Evolutionary conservation across 2,329 filamentous ascomycete species (phyloP), one percentile per base, ranked within the genome.

Genomic region (Colletotrichum tamarilloi): DNA sequence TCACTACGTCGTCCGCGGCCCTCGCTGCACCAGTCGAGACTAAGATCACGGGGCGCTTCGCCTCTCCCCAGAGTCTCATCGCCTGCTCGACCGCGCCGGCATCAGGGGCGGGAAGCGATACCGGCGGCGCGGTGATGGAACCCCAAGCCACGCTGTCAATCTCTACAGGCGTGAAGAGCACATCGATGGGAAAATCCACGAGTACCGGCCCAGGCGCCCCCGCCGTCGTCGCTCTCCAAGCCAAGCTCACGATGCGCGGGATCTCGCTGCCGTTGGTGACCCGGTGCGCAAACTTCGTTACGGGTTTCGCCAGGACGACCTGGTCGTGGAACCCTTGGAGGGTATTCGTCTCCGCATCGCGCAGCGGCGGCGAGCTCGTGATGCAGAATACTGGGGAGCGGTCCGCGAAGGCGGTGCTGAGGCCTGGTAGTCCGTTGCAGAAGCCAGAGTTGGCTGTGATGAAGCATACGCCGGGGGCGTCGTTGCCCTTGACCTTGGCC

Each of bases 301-400:
- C 67, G 6, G 67, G 52, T 22, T 58, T 64, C n/a, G 67, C 52
- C 9, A 69, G 60, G 16, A 64, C 62, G 49, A 69, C 67, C 35
- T 65, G 67, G 22, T 69, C 67, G 28, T 65, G 67, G 28, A 69
- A 69, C 9, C 67, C 67, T 8, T 69, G 67, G n/a, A 69, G 67
- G 4, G 67, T 30, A 19, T 69, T 69, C 49, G 67, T 69, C 7
- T 69, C 52, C 5, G 53, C 67, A 16, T 69, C 67, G 19, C 67
- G 59, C 35, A 64, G 35, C 26, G 67, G 67, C 28, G 49, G 52
- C 24, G 67, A 69, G 60, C 67, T 69, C 16, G 67, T 69, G 22
- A 69, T 26, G 16, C 67, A 69, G 52, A 69, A 65, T 4, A 69
- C 67, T 4, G 67, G 67, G 5, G 67, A 69, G n/a, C 67, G 52